These are phyloP conservation scores for Coemansia asiatica DNA, from an alignment of 192 early-diverging fungal genomes.

Conservation along the genomic window DNA sequence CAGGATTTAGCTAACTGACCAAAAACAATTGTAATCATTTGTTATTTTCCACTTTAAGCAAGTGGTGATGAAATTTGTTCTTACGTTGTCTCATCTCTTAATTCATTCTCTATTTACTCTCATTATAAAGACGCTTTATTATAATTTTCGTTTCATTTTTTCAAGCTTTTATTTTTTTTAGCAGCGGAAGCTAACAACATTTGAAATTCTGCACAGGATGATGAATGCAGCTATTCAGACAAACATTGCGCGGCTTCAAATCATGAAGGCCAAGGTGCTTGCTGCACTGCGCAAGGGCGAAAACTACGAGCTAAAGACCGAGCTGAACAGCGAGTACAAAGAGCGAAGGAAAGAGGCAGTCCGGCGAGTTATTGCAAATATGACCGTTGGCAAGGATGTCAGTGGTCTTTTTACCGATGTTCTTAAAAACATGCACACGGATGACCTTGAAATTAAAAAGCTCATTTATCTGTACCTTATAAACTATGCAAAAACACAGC, in stretches of 20 bases:
- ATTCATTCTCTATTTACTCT: neutral
- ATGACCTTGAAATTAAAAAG: conserved; percentile 97
- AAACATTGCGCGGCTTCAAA: conserved; percentile 52
- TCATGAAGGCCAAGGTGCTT: conserved; percentile 53
- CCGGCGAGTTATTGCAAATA: conserved; percentile 98
- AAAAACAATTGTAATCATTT: too few relatives aligned
- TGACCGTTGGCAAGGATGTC: conserved; percentile 99
- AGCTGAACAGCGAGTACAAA: conserved; percentile 96
- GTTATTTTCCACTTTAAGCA: too few relatives aligned
- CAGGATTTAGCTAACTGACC: too few relatives aligned
- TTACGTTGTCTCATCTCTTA: neutral
- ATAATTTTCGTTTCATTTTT: neutral
- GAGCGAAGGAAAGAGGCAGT: conserved; percentile 96
- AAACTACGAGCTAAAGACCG: conserved; percentile 96
- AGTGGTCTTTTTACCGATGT: conserved; percentile 93
- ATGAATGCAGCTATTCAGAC: conserved; percentile 55
- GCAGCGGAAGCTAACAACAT: neutral
- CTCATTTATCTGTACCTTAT: conserved; percentile 97
- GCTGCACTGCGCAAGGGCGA: conserved; percentile 64
- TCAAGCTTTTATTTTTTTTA: neutral
- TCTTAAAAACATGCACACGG: conserved; percentile 99
- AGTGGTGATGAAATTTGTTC: too few relatives aligned
- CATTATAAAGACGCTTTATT: too few relatives aligned
- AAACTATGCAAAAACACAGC: conserved; percentile 96
- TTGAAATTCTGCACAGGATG: conserved; percentile 25